Conservation (phyloP, 2,329 filamentous ascomycete species). For the Lachnellula hyalina region DNA sequence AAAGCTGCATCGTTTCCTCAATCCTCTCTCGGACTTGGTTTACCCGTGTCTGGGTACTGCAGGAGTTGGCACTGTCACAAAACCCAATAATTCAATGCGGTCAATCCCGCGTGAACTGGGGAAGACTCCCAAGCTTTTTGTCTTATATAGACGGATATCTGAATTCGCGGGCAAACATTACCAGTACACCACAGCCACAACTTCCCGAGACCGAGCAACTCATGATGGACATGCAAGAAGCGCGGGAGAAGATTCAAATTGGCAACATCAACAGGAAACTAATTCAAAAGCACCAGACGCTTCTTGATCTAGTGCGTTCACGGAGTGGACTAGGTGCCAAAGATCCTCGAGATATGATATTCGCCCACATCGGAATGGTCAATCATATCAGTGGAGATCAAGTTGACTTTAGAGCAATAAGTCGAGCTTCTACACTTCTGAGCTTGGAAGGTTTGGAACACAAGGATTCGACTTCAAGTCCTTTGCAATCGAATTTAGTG, state of each 20-base stretch:
- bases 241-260: neutral
- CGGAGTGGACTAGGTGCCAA: neutral
- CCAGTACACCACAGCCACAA: neutral
- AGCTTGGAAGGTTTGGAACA: neutral
- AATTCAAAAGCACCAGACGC: neutral
- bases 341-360: neutral
- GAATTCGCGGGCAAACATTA: neutral
- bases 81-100: slow-evolving; percentile 1
- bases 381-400: neutral
- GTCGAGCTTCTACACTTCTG: neutral
- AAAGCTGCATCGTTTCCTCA: slow-evolving; percentile 15
- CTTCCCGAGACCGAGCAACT: neutral
- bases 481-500: neutral
- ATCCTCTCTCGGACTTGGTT: slow-evolving; percentile 36
- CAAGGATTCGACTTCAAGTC: neutral
- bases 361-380: neutral
- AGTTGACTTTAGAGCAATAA: neutral
- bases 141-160: neutral
- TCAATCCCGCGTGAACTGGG: neutral
- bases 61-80: slow-evolving; percentile 23
- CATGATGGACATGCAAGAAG: neutral
- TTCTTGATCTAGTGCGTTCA: neutral
- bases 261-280: neutral
- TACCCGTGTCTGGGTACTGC: slow-evolving; percentile 34
- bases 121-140: neutral